Evolutionary conservation across 2,329 filamentous ascomycete genomes (phyloP).

Genomic region (Harringtonia aguacate): DNA sequence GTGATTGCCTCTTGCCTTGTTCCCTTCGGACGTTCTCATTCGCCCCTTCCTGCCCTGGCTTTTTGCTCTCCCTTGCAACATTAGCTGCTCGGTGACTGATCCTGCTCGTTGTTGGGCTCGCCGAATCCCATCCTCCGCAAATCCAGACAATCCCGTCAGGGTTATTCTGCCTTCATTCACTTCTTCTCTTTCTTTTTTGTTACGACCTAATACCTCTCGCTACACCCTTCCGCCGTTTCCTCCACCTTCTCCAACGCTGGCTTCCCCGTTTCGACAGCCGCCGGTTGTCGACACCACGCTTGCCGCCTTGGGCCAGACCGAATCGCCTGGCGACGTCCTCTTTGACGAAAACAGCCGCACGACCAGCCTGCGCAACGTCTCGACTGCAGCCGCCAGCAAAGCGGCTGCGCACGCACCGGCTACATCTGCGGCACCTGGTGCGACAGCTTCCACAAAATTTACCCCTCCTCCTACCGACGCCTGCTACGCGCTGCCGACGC

Average conservation of each 20-base stretch:
- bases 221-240: not conserved
- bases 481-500: constrained; percentile 15
- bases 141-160: too few species aligned
- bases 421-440: not conserved
- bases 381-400: not conserved
- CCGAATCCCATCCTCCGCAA: not conserved
- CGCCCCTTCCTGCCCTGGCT: too few species aligned
- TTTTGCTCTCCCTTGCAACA: too few species aligned
- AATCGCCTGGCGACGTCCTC: constrained; percentile 26
- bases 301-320: constrained; percentile 14
- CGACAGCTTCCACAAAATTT: not conserved
- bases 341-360: constrained; percentile 22
- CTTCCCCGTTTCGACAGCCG: constrained; percentile 10
- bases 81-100: too few species aligned
- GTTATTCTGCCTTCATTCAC: not conserved
- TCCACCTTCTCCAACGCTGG: constrained; percentile 10
- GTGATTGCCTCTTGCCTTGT: too few species aligned
- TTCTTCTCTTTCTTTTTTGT: not conserved
- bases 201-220: too few species aligned
- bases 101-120: not conserved
- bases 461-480: not conserved
- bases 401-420: not conserved
- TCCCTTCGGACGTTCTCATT: too few species aligned
- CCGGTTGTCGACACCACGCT: constrained; percentile 8
- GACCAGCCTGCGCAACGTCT: constrained; percentile 15